phyloP scores from a whole-genome alignment of 495 filamentous ascomycete species.

The Podospora sp. region DNA sequence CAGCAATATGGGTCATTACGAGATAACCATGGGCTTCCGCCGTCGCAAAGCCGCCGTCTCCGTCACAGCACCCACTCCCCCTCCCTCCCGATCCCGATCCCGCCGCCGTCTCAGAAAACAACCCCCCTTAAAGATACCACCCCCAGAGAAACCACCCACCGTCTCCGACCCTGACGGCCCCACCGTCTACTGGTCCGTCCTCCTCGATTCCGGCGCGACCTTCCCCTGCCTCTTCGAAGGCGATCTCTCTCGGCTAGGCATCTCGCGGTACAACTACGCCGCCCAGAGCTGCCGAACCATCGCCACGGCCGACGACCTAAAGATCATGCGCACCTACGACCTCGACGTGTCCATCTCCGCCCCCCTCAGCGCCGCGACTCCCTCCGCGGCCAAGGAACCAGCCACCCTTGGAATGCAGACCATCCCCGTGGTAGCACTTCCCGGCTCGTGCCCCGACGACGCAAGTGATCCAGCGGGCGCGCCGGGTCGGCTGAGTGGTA shows the following conservation, averaged over 20 bases:
- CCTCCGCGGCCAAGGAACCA: slow-evolving; percentile 28
- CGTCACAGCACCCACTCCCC: background rate
- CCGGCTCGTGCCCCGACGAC: slow-evolving; percentile 15
- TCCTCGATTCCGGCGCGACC: slow-evolving; percentile 52
- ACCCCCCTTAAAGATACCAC: too few relatives aligned
- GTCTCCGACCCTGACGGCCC: slow-evolving; percentile 22
- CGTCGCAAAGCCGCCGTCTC: slow-evolving; percentile 23
- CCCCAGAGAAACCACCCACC: too few relatives aligned
- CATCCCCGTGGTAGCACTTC: slow-evolving; percentile 35
- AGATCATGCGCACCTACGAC: slow-evolving; percentile 41
- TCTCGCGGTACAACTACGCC: slow-evolving; percentile 41
- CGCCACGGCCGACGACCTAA: slow-evolving; percentile 26
- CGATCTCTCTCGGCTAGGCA: slow-evolving; percentile 41
- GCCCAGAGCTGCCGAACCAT: slow-evolving; percentile 39
- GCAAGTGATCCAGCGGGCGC: background rate
- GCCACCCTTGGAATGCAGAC: slow-evolving; percentile 19
- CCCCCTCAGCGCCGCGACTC: slow-evolving; percentile 12
- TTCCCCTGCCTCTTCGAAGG: slow-evolving; percentile 38
- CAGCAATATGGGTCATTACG: slow-evolving; percentile 31
- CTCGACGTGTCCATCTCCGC: slow-evolving; percentile 41
- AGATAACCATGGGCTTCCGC: slow-evolving; percentile 32
- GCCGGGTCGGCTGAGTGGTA: slow-evolving; percentile 43
- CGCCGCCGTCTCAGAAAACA: background rate
- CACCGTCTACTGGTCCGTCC: slow-evolving; percentile 26
- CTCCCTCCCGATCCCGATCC: background rate